These are phyloP conservation scores for Ceratocystiopsis brevicomis DNA, from an alignment of 2,329 filamentous ascomycete genomes.

Conservation along the genomic window DNA sequence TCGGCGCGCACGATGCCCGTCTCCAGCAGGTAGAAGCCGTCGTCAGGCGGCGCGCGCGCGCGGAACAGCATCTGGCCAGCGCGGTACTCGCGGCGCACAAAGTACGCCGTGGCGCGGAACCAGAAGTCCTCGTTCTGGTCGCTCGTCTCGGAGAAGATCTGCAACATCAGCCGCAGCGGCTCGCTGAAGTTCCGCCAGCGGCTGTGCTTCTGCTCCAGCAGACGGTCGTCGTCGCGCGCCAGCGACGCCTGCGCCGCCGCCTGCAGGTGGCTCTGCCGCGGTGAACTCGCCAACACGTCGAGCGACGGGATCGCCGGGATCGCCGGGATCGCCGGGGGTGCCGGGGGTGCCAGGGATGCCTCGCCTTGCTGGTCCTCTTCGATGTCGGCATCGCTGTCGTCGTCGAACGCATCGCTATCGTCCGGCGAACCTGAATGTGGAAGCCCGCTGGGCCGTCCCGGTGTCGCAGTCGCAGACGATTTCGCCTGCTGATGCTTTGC, in stretches of 20 bases:
- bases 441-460: no score
- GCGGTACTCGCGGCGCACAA: conserved; percentile 46
- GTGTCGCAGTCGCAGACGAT: no score
- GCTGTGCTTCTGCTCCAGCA: conserved; percentile 21
- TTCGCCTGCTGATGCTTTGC: background rate
- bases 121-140: conserved; percentile 86
- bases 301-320: conserved; percentile 12
- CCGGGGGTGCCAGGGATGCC: background rate
- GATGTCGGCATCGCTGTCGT: background rate
- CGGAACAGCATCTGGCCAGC: conserved; percentile 59
- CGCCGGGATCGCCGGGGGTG: no score
- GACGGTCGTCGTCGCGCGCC: conserved; percentile 39
- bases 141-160: conserved; percentile 84
- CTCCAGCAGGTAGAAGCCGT: conserved; percentile 81
- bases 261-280: conserved; percentile 58
- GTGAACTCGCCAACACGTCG: conserved; percentile 49
- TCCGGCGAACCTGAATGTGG: background rate
- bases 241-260: conserved; percentile 62
- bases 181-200: conserved; percentile 80
- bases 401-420: background rate
- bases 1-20: conserved; percentile 75
- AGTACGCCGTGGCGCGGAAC: conserved; percentile 64
- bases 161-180: conserved; percentile 75
- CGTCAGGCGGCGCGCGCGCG: conserved; percentile 53
- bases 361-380: background rate